Evolutionary conservation across 768 basidiomycete genomes (phyloP), one percentile per base, ranked within the genome.

Genomic region (Russula brevipes): DNA sequence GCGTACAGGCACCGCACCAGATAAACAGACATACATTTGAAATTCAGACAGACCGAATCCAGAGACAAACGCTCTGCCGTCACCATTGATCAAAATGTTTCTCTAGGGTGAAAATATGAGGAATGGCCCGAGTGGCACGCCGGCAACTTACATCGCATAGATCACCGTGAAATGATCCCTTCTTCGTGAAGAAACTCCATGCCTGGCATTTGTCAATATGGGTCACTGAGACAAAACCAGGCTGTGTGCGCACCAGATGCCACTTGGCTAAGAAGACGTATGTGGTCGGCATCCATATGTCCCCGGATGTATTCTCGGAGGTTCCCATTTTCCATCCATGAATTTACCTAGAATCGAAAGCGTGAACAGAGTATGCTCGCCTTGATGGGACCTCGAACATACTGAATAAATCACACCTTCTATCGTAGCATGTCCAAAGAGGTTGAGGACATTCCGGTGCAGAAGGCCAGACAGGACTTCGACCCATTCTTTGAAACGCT

Each of bases 311-410:
- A 81, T 0, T 66, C 63, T 17, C 77, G 65, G 2, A 74, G 73
- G 24, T 78, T 77, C 11, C 78, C 76, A 59, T 80, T 74, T 30
- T 75, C 72, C 76, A 79, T 79, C 76, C 76, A 79, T 4, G 80
- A 78, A 45, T 76, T 77, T 57, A 81, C 79, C 77, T 80, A 56
- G 33, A 55, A 58, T 14, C 53, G 17, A 8, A 59, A 47, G 17
- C 2, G 12, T 31, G 44, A 19, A 52, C n/a, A 58, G 44, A 24
- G 17, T 5, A 52, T 45, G 1, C 5, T 46, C 39, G 17, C 5
- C 5, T 19, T 33, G 31, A 8, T 6, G 4, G 31, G 31, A 9
- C 10, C 8, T 24, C 24, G 24, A 12, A 64, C 63, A 36, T 44
- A 66, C 66, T 4, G 66, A 65, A 49, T 65, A 52, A 64, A 58